Evolutionary conservation across 371 early-diverging fungal genomes (phyloP), one percentile per base, ranked within the genome.

Genomic region (Mortierella sp.): DNA sequence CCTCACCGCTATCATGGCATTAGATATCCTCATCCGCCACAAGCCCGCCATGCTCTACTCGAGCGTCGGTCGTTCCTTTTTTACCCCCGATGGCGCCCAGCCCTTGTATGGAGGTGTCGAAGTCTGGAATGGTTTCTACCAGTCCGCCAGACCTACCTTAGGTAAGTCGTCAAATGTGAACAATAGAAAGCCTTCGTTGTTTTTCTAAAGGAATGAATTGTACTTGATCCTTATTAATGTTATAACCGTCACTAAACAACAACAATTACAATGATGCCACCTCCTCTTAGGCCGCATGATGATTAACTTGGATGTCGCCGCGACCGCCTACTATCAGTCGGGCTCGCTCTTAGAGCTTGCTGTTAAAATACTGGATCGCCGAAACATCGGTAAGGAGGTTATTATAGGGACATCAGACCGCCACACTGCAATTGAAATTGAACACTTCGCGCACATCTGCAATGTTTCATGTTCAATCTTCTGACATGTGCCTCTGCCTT

Each of bases 121-220:
- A 88, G 93, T 96, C 7, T 97, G 98, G 97, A 94, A 94, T 80
- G 99, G 99, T 16, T 96, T 93, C 88, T 96, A 96, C 78, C 97
- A 97, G 82, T 95, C 96, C 38, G 92, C 96, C 32, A 90, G 95
- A 11, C 95, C 97, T 18, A 90, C 95, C 72, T 55, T 87, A 3
- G 95, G 95, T 87, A 89, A 87, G 63, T 55, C 4, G n/a, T 16
- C 16, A 27, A 16, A 60, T 32, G 14, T 2, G 32, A 60, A 60
- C 60, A 60, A 60, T 32, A 12, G 16, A 32, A 60, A 6, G 14
- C 1, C 12, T 56, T 10, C 8, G 8, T 12, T 27, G 58, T 11
- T 27, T 27, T 60, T 60, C 32, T 11, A 32, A 60, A 16, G 16
- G 63, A n/a, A 2, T 55, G 24, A 56, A n/a, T 7, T 5, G 12